Conservation (phyloP, 352 stramenopile genomes). For the Phytophthora sp. region DNA sequence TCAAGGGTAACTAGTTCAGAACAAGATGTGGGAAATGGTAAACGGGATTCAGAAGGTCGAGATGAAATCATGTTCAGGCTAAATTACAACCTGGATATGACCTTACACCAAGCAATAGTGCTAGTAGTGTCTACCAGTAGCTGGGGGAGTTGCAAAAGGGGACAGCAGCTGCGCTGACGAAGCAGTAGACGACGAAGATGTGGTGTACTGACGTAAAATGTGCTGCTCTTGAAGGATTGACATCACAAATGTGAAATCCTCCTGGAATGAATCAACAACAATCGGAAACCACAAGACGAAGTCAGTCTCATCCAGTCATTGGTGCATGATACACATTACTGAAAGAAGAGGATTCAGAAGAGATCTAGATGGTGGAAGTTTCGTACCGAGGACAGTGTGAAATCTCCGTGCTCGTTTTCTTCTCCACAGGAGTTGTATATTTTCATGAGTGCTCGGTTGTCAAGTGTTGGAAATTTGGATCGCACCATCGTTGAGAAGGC, state of each 20-base stretch:
- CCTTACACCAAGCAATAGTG: background rate
- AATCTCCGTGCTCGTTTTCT: constrained; percentile 85
- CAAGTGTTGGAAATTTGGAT: constrained; percentile 52
- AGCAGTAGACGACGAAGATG: constrained; percentile 19
- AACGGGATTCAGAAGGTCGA: background rate
- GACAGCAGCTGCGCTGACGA: constrained; percentile 26
- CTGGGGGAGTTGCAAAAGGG: constrained; percentile 11
- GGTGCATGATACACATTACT: background rate
- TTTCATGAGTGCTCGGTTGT: constrained; percentile 64
- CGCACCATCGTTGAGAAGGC: constrained; percentile 66
- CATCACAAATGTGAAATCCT: constrained; percentile 73
- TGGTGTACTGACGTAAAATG: constrained; percentile 40
- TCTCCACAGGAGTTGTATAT: constrained; percentile 79
- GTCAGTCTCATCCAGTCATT: constrained; percentile 5
- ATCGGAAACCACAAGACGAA: background rate
- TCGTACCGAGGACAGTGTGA: constrained; percentile 62
- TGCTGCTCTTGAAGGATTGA: constrained; percentile 65
- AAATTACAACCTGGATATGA: too few species aligned
- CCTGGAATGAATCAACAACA: constrained; percentile 25
- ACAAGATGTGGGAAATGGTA: too few species aligned
- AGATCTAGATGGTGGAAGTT: constrained; percentile 1
- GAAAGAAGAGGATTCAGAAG: constrained; percentile 1
- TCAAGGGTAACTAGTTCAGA: constrained; percentile 10
- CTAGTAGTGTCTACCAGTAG: constrained; percentile 14
- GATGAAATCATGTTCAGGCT: background rate